Conservation (phyloP, 306 rosid species). For the Trifolium fragiferum region DNA sequence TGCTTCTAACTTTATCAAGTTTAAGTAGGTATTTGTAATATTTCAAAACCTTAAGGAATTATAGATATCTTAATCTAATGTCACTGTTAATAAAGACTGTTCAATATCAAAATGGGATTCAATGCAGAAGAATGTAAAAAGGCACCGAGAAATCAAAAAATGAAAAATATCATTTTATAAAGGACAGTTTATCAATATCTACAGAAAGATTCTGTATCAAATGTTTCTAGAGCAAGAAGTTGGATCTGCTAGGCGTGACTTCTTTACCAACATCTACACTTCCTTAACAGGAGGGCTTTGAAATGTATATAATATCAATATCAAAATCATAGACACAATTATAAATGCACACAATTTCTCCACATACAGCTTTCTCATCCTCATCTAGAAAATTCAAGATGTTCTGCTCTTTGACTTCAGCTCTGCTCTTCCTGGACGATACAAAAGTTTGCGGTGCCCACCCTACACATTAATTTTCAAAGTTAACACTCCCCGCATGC, state of each 20-base stretch:
- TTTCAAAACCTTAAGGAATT: constrained; percentile 30
- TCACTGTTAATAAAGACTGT: not conserved
- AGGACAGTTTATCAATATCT: constrained; percentile 6
- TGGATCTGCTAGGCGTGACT: constrained; percentile 35
- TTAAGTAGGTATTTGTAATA: constrained; percentile 11
- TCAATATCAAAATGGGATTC: constrained; percentile 3
- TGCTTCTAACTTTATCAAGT: constrained; percentile 19
- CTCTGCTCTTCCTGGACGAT: constrained; percentile 92
- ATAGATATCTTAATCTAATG: not conserved
- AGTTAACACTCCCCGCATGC: constrained; percentile 27
- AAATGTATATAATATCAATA: constrained; percentile 11
- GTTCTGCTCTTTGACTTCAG: constrained; percentile 81
- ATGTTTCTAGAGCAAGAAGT: constrained; percentile 9
- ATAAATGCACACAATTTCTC: constrained; percentile 22
- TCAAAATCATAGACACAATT: constrained; percentile 26
- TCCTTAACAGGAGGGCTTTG: constrained; percentile 15
- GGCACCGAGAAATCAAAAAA: not conserved
- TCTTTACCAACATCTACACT: constrained; percentile 13
- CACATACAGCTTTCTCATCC: constrained; percentile 88
- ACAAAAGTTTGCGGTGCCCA: constrained; percentile 92
- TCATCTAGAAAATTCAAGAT: constrained; percentile 89
- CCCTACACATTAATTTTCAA: constrained; percentile 62
- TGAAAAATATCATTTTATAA: not conserved
- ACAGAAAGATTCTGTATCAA: not conserved
- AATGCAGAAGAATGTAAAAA: constrained; percentile 25